Conservation (phyloP, 257 asterid genomes). For the Linderniella brevidens region DNA sequence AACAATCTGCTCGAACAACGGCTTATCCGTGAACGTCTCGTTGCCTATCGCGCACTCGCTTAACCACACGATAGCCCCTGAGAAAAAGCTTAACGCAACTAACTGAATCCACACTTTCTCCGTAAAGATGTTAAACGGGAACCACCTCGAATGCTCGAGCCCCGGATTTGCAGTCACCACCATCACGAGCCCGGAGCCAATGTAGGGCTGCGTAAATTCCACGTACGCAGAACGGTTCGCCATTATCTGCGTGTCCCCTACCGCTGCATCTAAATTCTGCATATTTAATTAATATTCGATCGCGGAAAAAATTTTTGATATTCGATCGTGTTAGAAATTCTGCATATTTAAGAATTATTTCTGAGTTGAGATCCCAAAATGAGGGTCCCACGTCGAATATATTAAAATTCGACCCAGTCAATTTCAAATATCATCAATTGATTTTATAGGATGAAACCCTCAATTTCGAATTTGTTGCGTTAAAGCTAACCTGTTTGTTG, state of each 20-base stretch:
- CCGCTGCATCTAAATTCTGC: constrained; percentile 50
- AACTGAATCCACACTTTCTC: constrained; percentile 34
- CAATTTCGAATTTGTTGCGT: too few species aligned
- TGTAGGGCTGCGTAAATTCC: constrained; percentile 48
- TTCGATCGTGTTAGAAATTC: too few species aligned
- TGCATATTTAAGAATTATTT: too few species aligned
- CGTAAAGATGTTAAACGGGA: constrained; percentile 31
- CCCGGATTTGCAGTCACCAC: constrained; percentile 30
- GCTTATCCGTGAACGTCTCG: constrained; percentile 18
- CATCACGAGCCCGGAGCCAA: constrained; percentile 52
- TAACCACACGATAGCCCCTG: constrained; percentile 34
- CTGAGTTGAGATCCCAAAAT: too few species aligned
- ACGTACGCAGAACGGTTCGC: constrained; percentile 34
- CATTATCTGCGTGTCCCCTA: constrained; percentile 46
- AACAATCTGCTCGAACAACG: constrained; percentile 18
- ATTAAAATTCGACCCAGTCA: too few species aligned
- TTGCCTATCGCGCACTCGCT: constrained; percentile 31
- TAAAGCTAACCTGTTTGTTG: constrained; percentile 32
- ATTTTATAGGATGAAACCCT: too few species aligned
- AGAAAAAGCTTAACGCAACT: constrained; percentile 20
- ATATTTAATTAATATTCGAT: background rate
- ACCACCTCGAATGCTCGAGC: constrained; percentile 14
- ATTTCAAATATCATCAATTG: too few species aligned
- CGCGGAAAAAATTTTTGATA: background rate
- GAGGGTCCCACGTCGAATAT: too few species aligned